Percentiles rank a stretch among this genome's conserved stretches.
These are phyloP conservation scores for Circinella umbellata DNA, from an alignment of 371 early-diverging fungal genomes.

Conservation along the genomic window DNA sequence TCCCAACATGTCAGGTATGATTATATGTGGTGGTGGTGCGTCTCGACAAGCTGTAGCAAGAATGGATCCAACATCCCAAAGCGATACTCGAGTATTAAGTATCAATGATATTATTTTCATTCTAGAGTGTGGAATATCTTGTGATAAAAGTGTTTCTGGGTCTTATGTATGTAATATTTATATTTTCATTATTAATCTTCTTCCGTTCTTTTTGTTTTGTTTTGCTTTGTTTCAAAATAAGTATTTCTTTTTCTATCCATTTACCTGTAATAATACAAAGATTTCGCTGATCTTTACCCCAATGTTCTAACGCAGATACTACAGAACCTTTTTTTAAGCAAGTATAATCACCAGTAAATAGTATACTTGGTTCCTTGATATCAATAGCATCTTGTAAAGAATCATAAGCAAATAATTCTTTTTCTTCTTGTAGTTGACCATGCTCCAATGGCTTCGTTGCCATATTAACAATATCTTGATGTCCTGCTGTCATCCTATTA, in stretches of 20 bases:
- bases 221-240: too few relatives aligned
- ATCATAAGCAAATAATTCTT: slow-evolving; percentile 29
- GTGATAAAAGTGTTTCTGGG: slow-evolving; percentile 28
- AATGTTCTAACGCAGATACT: slow-evolving; percentile 37
- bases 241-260: neutral
- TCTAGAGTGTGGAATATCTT: slow-evolving; percentile 2
- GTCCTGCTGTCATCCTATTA: slow-evolving; percentile 66
- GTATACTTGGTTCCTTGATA: slow-evolving; percentile 62
- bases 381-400: slow-evolving; percentile 49
- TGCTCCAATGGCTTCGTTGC: slow-evolving; percentile 63
- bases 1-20: slow-evolving; percentile 34
- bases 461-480: slow-evolving; percentile 61
- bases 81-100: slow-evolving; percentile 31
- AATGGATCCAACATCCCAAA: slow-evolving; percentile 26
- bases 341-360: slow-evolving; percentile 63
- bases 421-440: slow-evolving; percentile 54
- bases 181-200: neutral
- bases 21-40: slow-evolving; percentile 17
- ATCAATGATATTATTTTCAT: slow-evolving; percentile 30
- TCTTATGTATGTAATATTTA: neutral
- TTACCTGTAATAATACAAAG: slow-evolving; percentile 41
- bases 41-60: slow-evolving; percentile 25
- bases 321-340: slow-evolving; percentile 33
- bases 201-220: too few relatives aligned
- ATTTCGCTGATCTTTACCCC: slow-evolving; percentile 31